Percentiles rank a stretch among this genome's conserved stretches.
phyloP scores from a whole-genome alignment of 1,284 basidiomycete genomes.

The Exobasidium rhododendri region DNA sequence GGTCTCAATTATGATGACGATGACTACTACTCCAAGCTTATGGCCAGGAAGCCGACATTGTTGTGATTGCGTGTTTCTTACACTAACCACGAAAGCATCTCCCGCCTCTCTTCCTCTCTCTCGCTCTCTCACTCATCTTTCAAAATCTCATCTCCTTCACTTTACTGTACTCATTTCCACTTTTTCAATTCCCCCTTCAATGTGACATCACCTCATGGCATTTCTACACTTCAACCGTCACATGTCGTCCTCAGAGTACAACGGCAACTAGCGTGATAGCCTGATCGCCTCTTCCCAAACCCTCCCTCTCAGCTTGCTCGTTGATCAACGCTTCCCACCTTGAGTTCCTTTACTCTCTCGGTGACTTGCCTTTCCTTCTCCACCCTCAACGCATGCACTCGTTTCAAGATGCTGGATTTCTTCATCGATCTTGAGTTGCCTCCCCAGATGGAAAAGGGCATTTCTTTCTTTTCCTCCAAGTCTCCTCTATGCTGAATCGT shows the following conservation, averaged over 20 bases:
- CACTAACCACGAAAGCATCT: no score
- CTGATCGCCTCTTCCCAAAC: no score
- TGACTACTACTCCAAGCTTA: no score
- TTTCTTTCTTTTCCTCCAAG: background rate
- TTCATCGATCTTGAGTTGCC: background rate
- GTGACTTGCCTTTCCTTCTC: background rate
- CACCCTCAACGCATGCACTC: background rate
- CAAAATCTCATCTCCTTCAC: background rate
- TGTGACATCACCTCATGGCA: background rate
- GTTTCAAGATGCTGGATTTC: background rate
- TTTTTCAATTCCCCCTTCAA: background rate
- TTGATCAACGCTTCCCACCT: background rate
- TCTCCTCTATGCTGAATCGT: background rate
- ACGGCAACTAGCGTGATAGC: no score
- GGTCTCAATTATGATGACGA: background rate
- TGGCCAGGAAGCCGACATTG: no score
- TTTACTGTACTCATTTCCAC: slow-evolving; percentile 1
- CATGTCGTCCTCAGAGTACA: no score
- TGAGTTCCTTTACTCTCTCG: background rate
- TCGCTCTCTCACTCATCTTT: background rate
- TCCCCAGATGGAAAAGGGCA: background rate
- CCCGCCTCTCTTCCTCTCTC: background rate
- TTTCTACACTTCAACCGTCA: no score
- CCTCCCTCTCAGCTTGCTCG: background rate
- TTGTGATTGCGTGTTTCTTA: no score